Evolutionary conservation across 1,139 yeast genomes (phyloP).

Genomic region (Saccharomyces pastorianus): DNA sequence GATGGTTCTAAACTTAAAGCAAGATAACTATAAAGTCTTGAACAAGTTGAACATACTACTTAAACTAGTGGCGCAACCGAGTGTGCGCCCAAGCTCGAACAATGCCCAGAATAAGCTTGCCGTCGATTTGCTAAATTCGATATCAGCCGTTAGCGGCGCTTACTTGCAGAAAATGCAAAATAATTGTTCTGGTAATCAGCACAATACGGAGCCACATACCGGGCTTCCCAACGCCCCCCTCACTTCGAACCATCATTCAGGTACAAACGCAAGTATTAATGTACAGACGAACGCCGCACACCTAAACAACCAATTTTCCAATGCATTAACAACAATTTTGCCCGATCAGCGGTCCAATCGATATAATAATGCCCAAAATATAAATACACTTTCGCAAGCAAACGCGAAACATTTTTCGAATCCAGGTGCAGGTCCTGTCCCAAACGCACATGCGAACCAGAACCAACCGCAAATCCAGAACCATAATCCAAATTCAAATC

Average conservation of each 20-base stretch:
- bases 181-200: neutral
- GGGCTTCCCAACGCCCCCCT: slow-evolving; percentile 1
- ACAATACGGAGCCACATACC: neutral
- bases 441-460: neutral
- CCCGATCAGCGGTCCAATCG: neutral
- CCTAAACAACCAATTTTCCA: neutral
- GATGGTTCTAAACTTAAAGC: slow-evolving; percentile 1
- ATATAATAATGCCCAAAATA: neutral
- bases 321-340: neutral
- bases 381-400: neutral
- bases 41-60: slow-evolving; percentile 4
- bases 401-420: neutral
- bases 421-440: neutral
- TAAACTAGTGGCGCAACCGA: slow-evolving; percentile 5
- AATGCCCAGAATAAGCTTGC: slow-evolving; percentile 13
- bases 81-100: neutral
- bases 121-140: slow-evolving; percentile 25
- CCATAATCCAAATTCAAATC: neutral
- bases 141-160: slow-evolving; percentile 23
- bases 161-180: slow-evolving; percentile 16
- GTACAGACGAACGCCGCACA: neutral
- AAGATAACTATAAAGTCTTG: slow-evolving; percentile 1
- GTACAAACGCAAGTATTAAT: neutral
- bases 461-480: neutral
- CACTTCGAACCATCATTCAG: neutral